Evolutionary conservation across 2,329 filamentous ascomycete genomes (phyloP).

Genomic region (Chaetomiaceae sp.): DNA sequence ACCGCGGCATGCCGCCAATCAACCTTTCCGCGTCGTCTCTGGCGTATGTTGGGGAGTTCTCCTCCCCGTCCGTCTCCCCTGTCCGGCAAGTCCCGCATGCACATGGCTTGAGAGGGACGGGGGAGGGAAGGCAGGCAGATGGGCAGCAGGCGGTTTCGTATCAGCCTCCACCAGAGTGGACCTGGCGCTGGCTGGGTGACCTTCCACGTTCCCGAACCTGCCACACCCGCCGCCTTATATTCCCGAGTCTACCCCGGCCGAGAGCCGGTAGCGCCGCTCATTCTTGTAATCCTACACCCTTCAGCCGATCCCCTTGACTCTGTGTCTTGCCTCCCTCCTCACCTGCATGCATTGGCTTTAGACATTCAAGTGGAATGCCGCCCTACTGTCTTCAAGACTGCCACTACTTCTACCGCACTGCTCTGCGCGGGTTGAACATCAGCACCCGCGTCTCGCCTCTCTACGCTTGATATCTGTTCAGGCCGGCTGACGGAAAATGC

Average conservation of each 20-base stretch:
- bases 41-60: background rate
- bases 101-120: constrained; percentile 7
- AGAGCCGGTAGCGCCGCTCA: constrained; percentile 12
- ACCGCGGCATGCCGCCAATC: constrained; percentile 22
- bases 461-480: constrained; percentile 52
- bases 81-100: constrained; percentile 13
- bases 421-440: constrained; percentile 78
- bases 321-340: background rate
- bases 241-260: constrained; percentile 19
- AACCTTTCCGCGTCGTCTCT: background rate
- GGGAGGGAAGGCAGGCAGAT: too few relatives aligned
- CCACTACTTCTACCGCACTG: constrained; percentile 89
- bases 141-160: too few relatives aligned
- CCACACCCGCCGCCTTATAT: constrained; percentile 16
- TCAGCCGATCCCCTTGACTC: background rate
- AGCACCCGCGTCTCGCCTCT: constrained; percentile 71
- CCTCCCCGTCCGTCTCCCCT: background rate
- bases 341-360: background rate
- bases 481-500: constrained; percentile 50
- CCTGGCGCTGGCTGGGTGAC: constrained; percentile 5
- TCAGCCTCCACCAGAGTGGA: constrained; percentile 8
- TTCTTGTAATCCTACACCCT: constrained; percentile 5
- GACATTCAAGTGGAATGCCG: constrained; percentile 60
- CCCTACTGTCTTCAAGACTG: constrained; percentile 77
- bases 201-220: constrained; percentile 4